These are phyloP conservation scores for Abrus pulchellus DNA, from an alignment of 306 rosid species.

Conservation along the genomic window DNA sequence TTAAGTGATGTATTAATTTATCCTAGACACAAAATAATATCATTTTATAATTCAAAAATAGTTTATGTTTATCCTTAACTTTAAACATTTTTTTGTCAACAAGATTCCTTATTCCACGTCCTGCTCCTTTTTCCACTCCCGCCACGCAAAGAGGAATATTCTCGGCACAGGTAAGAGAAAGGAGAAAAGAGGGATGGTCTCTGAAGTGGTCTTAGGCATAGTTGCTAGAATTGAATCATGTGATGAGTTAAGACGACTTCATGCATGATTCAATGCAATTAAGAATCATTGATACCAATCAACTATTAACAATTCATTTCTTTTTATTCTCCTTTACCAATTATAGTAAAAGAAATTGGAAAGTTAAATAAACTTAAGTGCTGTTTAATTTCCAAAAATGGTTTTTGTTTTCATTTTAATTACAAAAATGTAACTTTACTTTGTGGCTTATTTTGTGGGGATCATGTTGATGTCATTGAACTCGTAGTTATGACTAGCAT, in stretches of 20 bases:
- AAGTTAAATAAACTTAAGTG: neutral
- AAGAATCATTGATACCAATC: neutral
- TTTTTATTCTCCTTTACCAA: neutral
- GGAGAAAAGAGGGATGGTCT: neutral
- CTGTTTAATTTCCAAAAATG: too few relatives aligned
- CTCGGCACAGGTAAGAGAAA: neutral
- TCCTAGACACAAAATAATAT: too few relatives aligned
- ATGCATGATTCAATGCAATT: neutral
- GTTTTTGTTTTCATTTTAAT: too few relatives aligned
- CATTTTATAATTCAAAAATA: too few relatives aligned
- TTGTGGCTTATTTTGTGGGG: neutral
- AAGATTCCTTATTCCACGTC: too few relatives aligned
- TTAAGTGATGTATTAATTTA: too few relatives aligned
- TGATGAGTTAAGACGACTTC: neutral
- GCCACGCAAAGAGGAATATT: neutral
- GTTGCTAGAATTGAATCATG: neutral
- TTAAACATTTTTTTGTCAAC: too few relatives aligned
- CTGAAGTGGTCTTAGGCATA: neutral
- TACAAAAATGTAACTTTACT: too few relatives aligned
- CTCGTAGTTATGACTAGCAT: slow-evolving; percentile 26
- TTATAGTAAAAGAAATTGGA: neutral
- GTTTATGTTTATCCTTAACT: too few relatives aligned
- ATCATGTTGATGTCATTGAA: slow-evolving; percentile 19
- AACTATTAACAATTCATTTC: neutral
- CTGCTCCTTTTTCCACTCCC: too few relatives aligned